phyloP scores from a whole-genome alignment of 768 basidiomycete genomes.

The Cantharellus cinnabarinus region DNA sequence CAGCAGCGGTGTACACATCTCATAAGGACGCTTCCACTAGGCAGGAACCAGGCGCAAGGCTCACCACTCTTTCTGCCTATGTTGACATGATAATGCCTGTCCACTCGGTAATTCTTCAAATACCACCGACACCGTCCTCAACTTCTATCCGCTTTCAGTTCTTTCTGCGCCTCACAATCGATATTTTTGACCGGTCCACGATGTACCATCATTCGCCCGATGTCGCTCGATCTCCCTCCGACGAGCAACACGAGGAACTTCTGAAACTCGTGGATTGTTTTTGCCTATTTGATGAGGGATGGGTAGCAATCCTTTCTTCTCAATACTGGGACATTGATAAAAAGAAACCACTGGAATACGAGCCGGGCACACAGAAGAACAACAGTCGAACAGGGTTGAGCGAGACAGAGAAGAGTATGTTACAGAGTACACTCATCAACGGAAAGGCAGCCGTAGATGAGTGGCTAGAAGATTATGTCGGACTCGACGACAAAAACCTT shows the following conservation, averaged over 20 bases:
- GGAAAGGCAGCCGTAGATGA: background rate
- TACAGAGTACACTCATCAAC: background rate
- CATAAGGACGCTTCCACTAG: too few relatives aligned
- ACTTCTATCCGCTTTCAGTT: background rate
- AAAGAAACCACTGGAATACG: background rate
- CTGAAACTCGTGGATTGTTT: background rate
- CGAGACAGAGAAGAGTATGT: background rate
- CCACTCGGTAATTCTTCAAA: background rate
- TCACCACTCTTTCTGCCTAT: background rate
- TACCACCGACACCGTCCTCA: background rate
- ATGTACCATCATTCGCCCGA: background rate
- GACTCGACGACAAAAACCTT: background rate
- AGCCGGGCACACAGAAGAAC: background rate
- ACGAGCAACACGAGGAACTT: background rate
- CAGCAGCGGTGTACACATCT: too few relatives aligned
- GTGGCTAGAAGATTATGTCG: background rate
- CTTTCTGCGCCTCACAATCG: background rate
- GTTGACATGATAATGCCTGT: background rate
- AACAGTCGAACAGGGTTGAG: background rate
- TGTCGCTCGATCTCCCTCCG: background rate
- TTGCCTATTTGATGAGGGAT: background rate
- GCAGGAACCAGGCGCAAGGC: background rate
- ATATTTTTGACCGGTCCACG: background rate
- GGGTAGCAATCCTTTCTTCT: background rate
- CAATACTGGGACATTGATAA: background rate